Evolutionary conservation across 2,329 filamentous ascomycete genomes (phyloP).

Genomic region (Pseudogymnoascus pannorum): DNA sequence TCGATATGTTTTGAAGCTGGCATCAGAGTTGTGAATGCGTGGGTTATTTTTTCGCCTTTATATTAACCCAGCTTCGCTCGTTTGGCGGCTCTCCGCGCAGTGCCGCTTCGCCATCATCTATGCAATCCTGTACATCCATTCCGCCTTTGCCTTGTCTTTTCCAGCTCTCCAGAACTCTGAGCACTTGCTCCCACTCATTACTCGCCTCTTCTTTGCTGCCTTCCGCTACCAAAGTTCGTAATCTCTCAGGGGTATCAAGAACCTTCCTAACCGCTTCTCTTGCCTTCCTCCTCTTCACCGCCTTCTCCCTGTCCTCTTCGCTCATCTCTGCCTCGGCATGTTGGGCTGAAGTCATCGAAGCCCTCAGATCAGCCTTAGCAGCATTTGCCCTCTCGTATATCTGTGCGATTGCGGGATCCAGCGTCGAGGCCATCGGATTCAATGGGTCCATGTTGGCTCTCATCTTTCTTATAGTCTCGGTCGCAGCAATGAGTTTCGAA

Average conservation of each 20-base stretch:
- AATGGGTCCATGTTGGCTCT: slow-evolving; percentile 72
- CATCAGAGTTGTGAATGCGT: not conserved
- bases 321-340: slow-evolving; percentile 26
- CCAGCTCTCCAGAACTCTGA: slow-evolving; percentile 25
- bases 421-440: slow-evolving; percentile 64
- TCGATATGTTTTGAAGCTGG: not conserved
- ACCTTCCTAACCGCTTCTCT: slow-evolving; percentile 8
- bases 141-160: slow-evolving; percentile 28
- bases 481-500: slow-evolving; percentile 91
- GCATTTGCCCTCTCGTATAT: slow-evolving; percentile 47
- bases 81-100: slow-evolving; percentile 16
- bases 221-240: slow-evolving; percentile 50
- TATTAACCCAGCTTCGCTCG: slow-evolving; percentile 21
- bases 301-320: slow-evolving; percentile 32
- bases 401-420: slow-evolving; percentile 66
- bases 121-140: slow-evolving; percentile 26
- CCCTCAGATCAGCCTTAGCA: slow-evolving; percentile 23
- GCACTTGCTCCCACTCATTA: slow-evolving; percentile 41
- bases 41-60: slow-evolving; percentile 13
- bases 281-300: not conserved
- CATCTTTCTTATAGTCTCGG: slow-evolving; percentile 92
- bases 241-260: slow-evolving; percentile 32
- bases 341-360: slow-evolving; percentile 14
- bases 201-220: slow-evolving; percentile 56
- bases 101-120: slow-evolving; percentile 29